Percentiles rank a stretch among this genome's conserved stretches.
Evolutionary conservation across 163 green algal genomes (phyloP).

Genomic region (Volvox carteri): DNA sequence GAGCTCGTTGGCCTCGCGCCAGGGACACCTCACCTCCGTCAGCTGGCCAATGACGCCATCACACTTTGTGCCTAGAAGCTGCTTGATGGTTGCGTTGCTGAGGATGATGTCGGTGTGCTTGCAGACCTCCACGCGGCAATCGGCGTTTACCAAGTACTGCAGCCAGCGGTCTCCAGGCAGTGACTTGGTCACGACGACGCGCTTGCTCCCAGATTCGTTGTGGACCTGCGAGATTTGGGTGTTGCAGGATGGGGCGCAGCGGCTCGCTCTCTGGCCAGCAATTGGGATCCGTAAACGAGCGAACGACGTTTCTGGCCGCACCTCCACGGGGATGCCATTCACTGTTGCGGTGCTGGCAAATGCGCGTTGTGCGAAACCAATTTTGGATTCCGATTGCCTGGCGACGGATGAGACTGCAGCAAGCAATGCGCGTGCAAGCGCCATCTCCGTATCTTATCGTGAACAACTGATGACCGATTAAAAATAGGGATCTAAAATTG

Average conservation of each 20-base stretch:
- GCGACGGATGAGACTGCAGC: background rate
- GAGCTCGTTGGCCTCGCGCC: too few species aligned
- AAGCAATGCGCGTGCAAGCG: constrained; percentile 15
- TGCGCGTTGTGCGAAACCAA: background rate
- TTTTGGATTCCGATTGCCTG: constrained; percentile 18
- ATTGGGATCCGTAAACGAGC: background rate
- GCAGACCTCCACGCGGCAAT: constrained; percentile 85
- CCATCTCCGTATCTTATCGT: background rate
- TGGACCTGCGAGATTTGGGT: constrained; percentile 78
- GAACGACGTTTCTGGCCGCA: background rate
- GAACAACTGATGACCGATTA: background rate
- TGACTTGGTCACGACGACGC: constrained; percentile 97
- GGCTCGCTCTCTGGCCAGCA: background rate
- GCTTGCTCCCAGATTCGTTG: constrained; percentile 86
- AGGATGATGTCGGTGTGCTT: constrained; percentile 91
- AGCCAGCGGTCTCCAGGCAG: constrained; percentile 95
- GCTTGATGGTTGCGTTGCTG: constrained; percentile 87
- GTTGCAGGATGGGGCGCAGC: background rate
- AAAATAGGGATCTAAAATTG: too few species aligned
- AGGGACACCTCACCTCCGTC: constrained; percentile 82
- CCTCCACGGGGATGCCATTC: constrained; percentile 71
- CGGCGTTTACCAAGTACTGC: constrained; percentile 85
- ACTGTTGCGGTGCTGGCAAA: constrained; percentile 45
- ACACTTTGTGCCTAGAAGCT: constrained; percentile 93
- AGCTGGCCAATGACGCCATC: constrained; percentile 98